Evolutionary conservation across 148 eudicot genomes (phyloP).

Genomic region (Nepenthes gracilis): DNA sequence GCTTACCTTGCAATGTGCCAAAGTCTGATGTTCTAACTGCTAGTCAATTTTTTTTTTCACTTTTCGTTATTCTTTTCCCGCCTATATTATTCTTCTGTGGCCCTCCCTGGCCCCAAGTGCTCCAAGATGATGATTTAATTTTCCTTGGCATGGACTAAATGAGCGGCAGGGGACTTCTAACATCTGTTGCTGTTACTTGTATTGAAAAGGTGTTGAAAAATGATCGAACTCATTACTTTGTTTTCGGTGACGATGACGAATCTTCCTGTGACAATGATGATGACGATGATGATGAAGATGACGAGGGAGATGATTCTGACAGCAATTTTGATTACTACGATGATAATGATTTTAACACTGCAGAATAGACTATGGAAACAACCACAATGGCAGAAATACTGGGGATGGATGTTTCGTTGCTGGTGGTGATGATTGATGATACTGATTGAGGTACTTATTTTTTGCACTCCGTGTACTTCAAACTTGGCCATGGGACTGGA

Average conservation of each 20-base stretch:
- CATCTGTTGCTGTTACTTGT: not conserved
- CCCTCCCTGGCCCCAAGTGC: not conserved
- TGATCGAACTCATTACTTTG: slow-evolving; percentile 16
- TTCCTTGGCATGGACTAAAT: not conserved
- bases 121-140: not conserved
- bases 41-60: too few relatives aligned
- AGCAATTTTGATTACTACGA: slow-evolving; percentile 9
- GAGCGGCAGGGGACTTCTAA: too few relatives aligned
- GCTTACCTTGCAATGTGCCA: too few relatives aligned
- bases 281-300: not conserved
- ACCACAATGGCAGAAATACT: too few relatives aligned
- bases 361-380: too few relatives aligned
- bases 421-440: slow-evolving; percentile 18
- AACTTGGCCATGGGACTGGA: slow-evolving; percentile 45
- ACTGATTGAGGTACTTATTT: slow-evolving; percentile 26
- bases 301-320: slow-evolving; percentile 4
- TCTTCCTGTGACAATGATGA: too few relatives aligned
- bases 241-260: too few relatives aligned
- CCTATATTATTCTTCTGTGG: not conserved
- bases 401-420: slow-evolving; percentile 2
- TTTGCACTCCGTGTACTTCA: slow-evolving; percentile 27
- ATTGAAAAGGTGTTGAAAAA: slow-evolving; percentile 21
- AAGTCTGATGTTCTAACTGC: too few relatives aligned
- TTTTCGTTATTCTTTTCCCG: too few relatives aligned
- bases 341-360: slow-evolving; percentile 6